Evolutionary conservation across 495 filamentous ascomycete species (phyloP).

Genomic region (Aspergillus cavernicola): DNA sequence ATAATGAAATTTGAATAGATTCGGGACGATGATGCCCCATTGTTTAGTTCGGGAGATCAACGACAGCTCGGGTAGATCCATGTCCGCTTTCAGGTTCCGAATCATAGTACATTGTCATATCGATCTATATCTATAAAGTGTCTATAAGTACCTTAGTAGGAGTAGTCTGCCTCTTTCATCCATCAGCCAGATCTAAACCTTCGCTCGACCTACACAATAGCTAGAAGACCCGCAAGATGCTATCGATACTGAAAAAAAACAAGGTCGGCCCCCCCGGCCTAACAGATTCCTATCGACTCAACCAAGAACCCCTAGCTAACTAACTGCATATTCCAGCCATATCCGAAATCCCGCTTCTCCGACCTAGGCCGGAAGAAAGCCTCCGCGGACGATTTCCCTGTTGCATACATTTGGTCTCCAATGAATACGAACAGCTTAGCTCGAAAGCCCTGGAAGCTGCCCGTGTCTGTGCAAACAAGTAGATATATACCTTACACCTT

Average conservation of each 20-base stretch:
- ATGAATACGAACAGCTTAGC: slow-evolving; percentile 98
- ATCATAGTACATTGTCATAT: too few relatives aligned
- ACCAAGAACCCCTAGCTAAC: slow-evolving; percentile 28
- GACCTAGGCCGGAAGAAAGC: slow-evolving; percentile 98
- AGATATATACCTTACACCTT: slow-evolving; percentile 82
- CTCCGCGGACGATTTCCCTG: slow-evolving; percentile 94
- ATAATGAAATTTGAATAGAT: too few relatives aligned
- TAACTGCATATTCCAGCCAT: slow-evolving; percentile 58
- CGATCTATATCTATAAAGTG: too few relatives aligned
- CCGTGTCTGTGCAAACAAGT: slow-evolving; percentile 99
- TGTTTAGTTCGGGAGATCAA: too few relatives aligned
- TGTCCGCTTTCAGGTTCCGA: too few relatives aligned
- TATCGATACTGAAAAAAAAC: slow-evolving; percentile 99
- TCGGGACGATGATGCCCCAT: too few relatives aligned
- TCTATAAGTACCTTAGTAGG: too few relatives aligned
- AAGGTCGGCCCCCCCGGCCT: slow-evolving; percentile 69
- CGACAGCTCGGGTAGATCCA: too few relatives aligned
- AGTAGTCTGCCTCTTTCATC: too few relatives aligned
- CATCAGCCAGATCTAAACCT: too few relatives aligned
- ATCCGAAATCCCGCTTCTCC: slow-evolving; percentile 99
- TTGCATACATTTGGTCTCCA: slow-evolving; percentile 97
- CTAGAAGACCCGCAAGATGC: slow-evolving; percentile 94
- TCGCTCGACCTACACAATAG: slow-evolving; percentile 78
- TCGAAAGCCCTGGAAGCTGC: slow-evolving; percentile 98
- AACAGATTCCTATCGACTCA: background rate